Conservation (phyloP, 2,329 filamentous ascomycete genomes). For the Cladosporium sp. region DNA sequence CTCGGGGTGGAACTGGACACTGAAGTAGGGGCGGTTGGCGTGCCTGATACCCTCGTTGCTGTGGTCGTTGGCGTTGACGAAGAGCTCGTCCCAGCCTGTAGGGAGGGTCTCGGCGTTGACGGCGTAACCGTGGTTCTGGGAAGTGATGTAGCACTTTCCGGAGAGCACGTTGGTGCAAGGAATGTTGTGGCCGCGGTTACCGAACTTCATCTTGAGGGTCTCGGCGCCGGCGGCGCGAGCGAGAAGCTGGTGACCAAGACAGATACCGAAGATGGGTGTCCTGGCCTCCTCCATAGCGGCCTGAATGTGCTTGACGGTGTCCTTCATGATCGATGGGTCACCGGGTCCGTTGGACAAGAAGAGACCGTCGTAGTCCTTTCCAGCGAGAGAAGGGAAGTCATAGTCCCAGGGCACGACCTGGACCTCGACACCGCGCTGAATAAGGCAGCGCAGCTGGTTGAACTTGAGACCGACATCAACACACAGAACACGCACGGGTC, state of each 20-base stretch:
- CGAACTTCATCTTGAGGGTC: constrained; percentile 98
- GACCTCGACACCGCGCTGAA: constrained; percentile 89
- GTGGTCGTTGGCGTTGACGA: constrained; percentile 96
- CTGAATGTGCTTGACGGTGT: constrained; percentile 77
- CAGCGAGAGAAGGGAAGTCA: constrained; percentile 75
- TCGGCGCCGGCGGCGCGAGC: constrained; percentile 82
- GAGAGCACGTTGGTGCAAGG: constrained; percentile 95
- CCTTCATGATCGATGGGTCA: constrained; percentile 82
- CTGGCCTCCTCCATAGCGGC: constrained; percentile 74
- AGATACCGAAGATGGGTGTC: constrained; percentile 93
- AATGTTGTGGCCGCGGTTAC: constrained; percentile 98
- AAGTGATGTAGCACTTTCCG: constrained; percentile 97
- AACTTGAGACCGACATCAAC: constrained; percentile 98
- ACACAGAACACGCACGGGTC: constrained; percentile 82
- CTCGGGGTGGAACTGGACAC: constrained; percentile 99
- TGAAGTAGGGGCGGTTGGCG: constrained; percentile 84
- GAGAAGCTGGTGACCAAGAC: constrained; percentile 89
- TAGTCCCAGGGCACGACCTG: constrained; percentile 96
- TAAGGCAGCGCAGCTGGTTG: constrained; percentile 92
- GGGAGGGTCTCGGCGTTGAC: constrained; percentile 79
- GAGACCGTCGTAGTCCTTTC: constrained; percentile 88
- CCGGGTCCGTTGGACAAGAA: constrained; percentile 98
- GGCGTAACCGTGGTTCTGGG: constrained; percentile 96
- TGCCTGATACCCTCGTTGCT: constrained; percentile 98
- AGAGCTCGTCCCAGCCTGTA: constrained; percentile 85